Evolutionary conservation across 257 asterid genomes (phyloP).

Genomic region (Nicotiana obtusifolia): DNA sequence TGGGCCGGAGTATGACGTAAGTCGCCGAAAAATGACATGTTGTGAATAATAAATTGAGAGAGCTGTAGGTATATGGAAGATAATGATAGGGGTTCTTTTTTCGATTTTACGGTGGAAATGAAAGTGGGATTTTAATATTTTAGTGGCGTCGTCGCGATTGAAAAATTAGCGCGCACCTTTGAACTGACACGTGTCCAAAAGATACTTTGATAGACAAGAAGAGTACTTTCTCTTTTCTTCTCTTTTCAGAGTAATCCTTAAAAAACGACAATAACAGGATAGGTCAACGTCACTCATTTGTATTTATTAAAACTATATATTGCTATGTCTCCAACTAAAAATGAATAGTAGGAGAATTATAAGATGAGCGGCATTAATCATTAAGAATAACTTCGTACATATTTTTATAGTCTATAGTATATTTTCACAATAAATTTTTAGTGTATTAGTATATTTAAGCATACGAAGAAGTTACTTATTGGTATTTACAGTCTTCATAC

Average conservation of each 20-base stretch:
- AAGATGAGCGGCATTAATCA: too few relatives aligned
- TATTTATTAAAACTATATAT: too few relatives aligned
- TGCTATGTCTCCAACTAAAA: too few relatives aligned
- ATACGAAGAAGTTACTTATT: too few relatives aligned
- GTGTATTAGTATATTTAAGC: too few relatives aligned
- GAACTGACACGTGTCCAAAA: not conserved
- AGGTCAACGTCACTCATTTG: too few relatives aligned
- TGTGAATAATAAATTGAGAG: not conserved
- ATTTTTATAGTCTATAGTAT: too few relatives aligned
- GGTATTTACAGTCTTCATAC: too few relatives aligned
- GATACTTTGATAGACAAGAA: not conserved
- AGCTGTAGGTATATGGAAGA: constrained; percentile 1
- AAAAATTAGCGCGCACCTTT: not conserved
- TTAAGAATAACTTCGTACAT: too few relatives aligned
- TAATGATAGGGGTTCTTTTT: not conserved
- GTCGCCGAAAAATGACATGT: constrained; percentile 44
- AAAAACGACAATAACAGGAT: not conserved
- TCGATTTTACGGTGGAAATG: not conserved
- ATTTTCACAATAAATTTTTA: too few relatives aligned
- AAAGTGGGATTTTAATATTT: not conserved
- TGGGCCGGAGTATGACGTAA: constrained; percentile 45
- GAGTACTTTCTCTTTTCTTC: not conserved
- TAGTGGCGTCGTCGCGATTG: not conserved
- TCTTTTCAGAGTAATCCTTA: not conserved
- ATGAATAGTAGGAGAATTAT: too few relatives aligned